Evolutionary conservation across 2,329 filamentous ascomycete species (phyloP).

Genomic region (Rachicladosporium sp.): DNA sequence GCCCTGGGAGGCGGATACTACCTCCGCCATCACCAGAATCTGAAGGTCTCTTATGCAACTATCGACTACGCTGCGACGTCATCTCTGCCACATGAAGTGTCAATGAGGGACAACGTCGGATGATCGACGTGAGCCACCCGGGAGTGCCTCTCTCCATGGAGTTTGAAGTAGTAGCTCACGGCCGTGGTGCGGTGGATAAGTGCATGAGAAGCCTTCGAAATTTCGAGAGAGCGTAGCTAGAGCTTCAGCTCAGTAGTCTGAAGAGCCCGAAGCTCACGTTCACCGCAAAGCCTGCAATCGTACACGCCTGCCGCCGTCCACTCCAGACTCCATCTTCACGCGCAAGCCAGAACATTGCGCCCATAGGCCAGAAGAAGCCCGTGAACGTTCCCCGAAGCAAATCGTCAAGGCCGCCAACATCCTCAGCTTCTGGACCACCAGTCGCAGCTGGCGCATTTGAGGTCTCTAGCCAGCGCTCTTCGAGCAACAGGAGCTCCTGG

Average conservation of each 20-base stretch:
- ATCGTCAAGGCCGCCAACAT: slow-evolving; percentile 62
- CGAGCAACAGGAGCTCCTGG: slow-evolving; percentile 60
- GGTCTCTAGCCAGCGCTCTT: slow-evolving; percentile 83
- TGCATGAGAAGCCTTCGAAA: not conserved
- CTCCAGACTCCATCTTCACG: slow-evolving; percentile 82
- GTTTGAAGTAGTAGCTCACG: no score
- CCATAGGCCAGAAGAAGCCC: slow-evolving; percentile 91
- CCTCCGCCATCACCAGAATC: no score
- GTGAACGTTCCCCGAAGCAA: slow-evolving; percentile 79
- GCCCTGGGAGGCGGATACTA: no score
- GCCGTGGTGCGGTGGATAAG: slow-evolving; percentile 2
- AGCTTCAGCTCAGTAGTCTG: slow-evolving; percentile 36
- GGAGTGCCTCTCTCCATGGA: no score
- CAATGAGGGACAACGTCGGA: no score
- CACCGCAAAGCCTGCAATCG: slow-evolving; percentile 70
- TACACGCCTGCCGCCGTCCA: slow-evolving; percentile 71
- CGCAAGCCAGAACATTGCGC: slow-evolving; percentile 71
- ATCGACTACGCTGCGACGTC: no score
- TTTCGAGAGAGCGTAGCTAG: not conserved
- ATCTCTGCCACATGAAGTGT: no score
- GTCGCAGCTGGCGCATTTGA: slow-evolving; percentile 21
- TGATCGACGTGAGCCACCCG: not conserved
- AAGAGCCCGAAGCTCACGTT: slow-evolving; percentile 67
- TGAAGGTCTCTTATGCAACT: no score
- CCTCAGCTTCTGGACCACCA: slow-evolving; percentile 39